These are phyloP conservation scores for Pueraria montana DNA, from an alignment of 306 rosid species.

Conservation along the genomic window DNA sequence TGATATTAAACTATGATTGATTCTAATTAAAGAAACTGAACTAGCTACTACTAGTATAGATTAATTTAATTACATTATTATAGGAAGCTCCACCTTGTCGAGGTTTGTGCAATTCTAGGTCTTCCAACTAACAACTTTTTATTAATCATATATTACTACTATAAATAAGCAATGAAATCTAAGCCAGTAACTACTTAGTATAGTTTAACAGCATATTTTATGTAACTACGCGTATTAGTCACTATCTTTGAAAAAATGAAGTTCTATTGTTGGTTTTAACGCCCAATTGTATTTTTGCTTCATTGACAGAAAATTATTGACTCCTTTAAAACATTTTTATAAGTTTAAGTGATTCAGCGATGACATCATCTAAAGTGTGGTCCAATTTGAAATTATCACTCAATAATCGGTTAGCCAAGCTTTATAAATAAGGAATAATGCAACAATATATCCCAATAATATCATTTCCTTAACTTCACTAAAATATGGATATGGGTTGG, in stretches of 20 bases:
- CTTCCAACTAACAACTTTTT: not conserved
- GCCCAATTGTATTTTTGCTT: not conserved
- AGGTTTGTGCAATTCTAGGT: conserved; percentile 30
- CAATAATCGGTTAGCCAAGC: not conserved
- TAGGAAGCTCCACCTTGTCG: conserved; percentile 14
- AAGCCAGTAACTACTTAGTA: not conserved
- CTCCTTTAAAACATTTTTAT: not conserved
- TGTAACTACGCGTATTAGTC: not conserved
- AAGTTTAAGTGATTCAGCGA: not conserved
- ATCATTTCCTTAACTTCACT: not conserved
- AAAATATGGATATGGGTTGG: not conserved
- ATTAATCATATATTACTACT: not conserved
- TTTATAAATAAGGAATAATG: not conserved
- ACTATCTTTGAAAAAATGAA: not conserved
- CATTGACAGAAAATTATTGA: not conserved
- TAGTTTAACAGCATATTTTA: not conserved
- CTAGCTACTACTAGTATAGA: not conserved
- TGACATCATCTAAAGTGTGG: conserved; percentile 4
- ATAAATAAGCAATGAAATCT: not conserved
- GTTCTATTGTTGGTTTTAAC: not conserved
- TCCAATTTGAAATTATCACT: conserved; percentile 1
- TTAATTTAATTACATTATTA: not conserved
- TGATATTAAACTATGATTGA: not conserved
- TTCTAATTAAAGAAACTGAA: not conserved
- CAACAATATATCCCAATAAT: not conserved